Evolutionary conservation across 345 rosid genomes (phyloP).

Genomic region (Corchorus capsularis): DNA sequence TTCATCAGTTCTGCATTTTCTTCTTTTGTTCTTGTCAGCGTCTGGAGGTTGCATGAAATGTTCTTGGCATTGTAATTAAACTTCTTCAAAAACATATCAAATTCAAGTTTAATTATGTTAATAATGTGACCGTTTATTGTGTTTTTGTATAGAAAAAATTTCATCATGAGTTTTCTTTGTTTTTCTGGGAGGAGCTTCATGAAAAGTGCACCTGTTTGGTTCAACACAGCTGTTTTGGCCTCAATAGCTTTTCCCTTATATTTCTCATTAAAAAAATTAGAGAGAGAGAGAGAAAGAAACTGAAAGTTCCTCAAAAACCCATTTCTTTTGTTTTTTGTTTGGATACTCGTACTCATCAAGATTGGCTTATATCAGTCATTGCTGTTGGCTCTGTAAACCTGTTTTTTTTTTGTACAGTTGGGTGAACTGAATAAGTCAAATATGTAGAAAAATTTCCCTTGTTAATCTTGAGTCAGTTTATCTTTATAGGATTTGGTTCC

Average conservation of each 20-base stretch:
- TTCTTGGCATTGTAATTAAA: not conserved
- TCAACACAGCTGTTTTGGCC: not conserved
- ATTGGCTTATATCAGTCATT: slow-evolving; percentile 4
- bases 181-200: slow-evolving; percentile 17
- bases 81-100: not conserved
- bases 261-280: not conserved
- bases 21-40: not conserved
- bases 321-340: not conserved
- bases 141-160: not conserved
- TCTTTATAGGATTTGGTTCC: not conserved
- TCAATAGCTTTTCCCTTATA: slow-evolving; percentile 13
- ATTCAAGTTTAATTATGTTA: not conserved
- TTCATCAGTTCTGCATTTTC: too few species aligned
- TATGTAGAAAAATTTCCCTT: not conserved
- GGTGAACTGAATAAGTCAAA: slow-evolving; percentile 26
- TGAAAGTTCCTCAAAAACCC: not conserved
- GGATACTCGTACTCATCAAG: not conserved
- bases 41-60: not conserved
- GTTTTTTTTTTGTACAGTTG: not conserved
- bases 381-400: not conserved
- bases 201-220: slow-evolving; percentile 4
- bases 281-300: not conserved
- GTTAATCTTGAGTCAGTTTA: not conserved
- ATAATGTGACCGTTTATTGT: not conserved
- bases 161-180: slow-evolving; percentile 10